These are phyloP conservation scores for Corymbia calophylla DNA, from an alignment of 441 rosid species.

Conservation along the genomic window DNA sequence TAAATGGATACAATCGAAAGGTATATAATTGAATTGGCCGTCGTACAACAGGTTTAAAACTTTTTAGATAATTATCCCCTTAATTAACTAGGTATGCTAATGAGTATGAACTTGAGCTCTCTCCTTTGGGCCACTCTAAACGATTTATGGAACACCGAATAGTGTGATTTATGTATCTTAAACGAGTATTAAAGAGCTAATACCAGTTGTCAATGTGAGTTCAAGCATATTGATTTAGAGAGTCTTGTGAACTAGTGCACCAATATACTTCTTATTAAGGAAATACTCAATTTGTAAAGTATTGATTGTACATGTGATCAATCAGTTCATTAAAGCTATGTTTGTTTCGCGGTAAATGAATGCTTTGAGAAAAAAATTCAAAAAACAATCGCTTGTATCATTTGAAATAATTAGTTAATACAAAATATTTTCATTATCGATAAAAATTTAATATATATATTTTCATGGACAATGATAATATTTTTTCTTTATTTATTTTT, in stretches of 20 bases:
- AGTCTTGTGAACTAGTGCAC: background rate
- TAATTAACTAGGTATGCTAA: background rate
- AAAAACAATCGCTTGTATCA: background rate
- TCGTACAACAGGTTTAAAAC: background rate
- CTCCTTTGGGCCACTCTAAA: background rate
- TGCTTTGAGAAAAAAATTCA: background rate
- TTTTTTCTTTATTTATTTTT: background rate
- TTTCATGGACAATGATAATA: fast-evolving
- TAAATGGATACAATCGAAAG: background rate
- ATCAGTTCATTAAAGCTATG: no score
- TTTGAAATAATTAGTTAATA: background rate
- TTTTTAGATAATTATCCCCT: background rate
- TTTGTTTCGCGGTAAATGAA: background rate
- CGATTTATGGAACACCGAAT: background rate
- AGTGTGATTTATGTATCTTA: background rate
- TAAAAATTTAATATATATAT: background rate
- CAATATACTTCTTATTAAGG: background rate
- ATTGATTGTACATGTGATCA: background rate
- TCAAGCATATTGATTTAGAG: background rate
- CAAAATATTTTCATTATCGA: background rate
- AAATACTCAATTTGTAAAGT: background rate
- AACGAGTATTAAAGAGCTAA: background rate
- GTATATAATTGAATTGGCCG: background rate
- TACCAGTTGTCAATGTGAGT: background rate
- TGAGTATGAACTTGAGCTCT: background rate